Base-by-base conservation (phyloP, 331 rosid genomes). In the Spiraea crenata region DNA sequence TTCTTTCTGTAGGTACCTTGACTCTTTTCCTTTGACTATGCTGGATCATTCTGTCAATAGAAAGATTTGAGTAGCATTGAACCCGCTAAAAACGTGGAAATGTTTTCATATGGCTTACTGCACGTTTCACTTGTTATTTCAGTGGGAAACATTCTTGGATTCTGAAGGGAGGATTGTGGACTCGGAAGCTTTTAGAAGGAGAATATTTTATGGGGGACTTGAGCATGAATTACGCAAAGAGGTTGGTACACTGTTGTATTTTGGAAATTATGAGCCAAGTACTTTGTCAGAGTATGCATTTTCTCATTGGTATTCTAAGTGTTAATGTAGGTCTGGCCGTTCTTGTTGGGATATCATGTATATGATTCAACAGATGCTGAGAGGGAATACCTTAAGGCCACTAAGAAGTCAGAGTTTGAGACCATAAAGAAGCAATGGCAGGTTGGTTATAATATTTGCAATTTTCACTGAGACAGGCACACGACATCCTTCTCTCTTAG, bases 121-220 rank as follows among this genome's bases (percentile, higher is more conserved):
- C 11, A 50, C 41, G 13, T 50, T 70, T 37, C 25, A 4, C 13
- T 60, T 13, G 20, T 45, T 60, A 75, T 73, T 84, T 77, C 79
- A 95, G 99, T 95, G 95, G 99, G 65, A 74, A 76, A 74, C 88
- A 67, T 86, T 95, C 75, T 63, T 95, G 84, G 99, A 95, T 79
- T 80, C 85, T 81, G 99, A 95, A 88, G 97, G 99, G 46, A 82
- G 93, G 70, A 88, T 91, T 78, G 69, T 67, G 13, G 88, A 95
- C 80, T 79, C 92, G 48, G 80, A 83, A 74, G 92, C 92, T 69
- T 82, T 93, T 56, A 86, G 91, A 74, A 89, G 76, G 84, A 89
- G 99, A 82, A 80, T 93, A 80, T 93, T 93, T 86, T 93, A 93
- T 77, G 99, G 99, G 9, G 97, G 99, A 68, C 90, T 93, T 72